These are phyloP conservation scores for Apostasia ramifera DNA, from an alignment of 106 monocot species.

Conservation along the genomic window DNA sequence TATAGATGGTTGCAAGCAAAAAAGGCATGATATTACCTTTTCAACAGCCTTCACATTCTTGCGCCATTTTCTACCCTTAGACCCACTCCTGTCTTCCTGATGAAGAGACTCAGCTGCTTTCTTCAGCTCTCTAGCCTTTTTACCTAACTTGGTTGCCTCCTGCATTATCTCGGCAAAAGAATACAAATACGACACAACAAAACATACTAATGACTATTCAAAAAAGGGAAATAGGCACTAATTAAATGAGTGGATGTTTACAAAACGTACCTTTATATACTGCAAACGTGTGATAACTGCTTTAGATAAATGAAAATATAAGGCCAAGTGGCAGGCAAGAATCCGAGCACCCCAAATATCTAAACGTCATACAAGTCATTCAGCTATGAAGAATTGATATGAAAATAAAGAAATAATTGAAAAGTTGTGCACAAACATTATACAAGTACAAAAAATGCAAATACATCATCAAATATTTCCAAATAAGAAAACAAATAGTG, in stretches of 20 bases:
- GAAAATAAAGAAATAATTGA: background rate
- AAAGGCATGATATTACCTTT: constrained; percentile 39
- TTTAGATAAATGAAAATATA: constrained; percentile 88
- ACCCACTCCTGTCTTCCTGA: constrained; percentile 83
- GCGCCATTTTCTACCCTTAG: constrained; percentile 89
- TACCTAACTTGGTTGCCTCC: constrained; percentile 96
- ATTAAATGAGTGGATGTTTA: background rate
- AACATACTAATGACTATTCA: background rate
- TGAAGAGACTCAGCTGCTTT: constrained; percentile 83
- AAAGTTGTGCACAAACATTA: background rate
- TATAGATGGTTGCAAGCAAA: background rate
- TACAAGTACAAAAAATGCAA: too few species aligned
- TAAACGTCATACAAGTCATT: constrained; percentile 7
- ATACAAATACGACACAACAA: background rate
- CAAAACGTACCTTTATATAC: constrained; percentile 77
- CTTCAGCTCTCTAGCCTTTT: constrained; percentile 90
- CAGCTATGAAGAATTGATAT: background rate
- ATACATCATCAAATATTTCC: background rate
- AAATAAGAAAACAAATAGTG: constrained; percentile 33
- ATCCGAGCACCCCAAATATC: constrained; percentile 97
- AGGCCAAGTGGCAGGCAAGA: constrained; percentile 77
- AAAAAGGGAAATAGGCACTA: background rate
- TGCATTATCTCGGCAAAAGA: constrained; percentile 19
- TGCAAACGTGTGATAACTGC: constrained; percentile 98
- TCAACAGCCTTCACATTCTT: constrained; percentile 95